Percentiles rank a stretch among this genome's conserved stretches.
phyloP scores from a whole-genome alignment of 306 rosid genomes.

The Amphicarpaea edgeworthii region DNA sequence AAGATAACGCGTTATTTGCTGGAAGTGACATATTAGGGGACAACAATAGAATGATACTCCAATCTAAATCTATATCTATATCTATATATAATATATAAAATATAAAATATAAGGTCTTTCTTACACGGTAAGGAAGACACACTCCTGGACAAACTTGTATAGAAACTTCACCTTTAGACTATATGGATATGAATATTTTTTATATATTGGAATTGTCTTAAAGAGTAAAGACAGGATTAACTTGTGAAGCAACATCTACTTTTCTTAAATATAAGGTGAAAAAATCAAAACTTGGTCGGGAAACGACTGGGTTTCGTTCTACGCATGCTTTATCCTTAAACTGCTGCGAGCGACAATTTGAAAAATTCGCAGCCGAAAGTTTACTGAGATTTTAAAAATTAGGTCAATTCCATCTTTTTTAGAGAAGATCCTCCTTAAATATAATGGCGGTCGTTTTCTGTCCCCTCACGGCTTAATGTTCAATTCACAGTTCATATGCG shows the following conservation, averaged over 20 bases:
- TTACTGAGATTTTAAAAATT: not conserved
- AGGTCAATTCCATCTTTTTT: slow-evolving; percentile 28
- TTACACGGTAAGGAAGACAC: slow-evolving; percentile 39
- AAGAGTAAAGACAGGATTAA: slow-evolving; percentile 21
- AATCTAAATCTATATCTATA: too few relatives aligned
- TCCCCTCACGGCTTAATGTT: slow-evolving; percentile 44
- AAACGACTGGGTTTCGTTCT: slow-evolving; percentile 3
- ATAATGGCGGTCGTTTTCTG: slow-evolving; percentile 53
- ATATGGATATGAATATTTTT: not conserved
- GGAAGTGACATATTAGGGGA: slow-evolving; percentile 31
- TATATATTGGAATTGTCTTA: slow-evolving; percentile 37
- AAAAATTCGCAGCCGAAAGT: slow-evolving; percentile 52
- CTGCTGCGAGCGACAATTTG: slow-evolving; percentile 50
- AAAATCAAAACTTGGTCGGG: not conserved
- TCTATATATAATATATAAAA: too few relatives aligned
- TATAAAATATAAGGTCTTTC: slow-evolving; percentile 31
- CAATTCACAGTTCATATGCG: slow-evolving; percentile 23
- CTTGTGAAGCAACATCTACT: slow-evolving; percentile 24
- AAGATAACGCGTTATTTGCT: slow-evolving; percentile 45
- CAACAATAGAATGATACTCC: slow-evolving; percentile 10
- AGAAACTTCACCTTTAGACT: slow-evolving; percentile 13
- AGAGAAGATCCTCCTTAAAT: slow-evolving; percentile 37
- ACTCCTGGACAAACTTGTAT: not conserved
- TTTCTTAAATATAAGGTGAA: not conserved
- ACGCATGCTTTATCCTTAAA: slow-evolving; percentile 47